Evolutionary conservation across 768 basidiomycete genomes (phyloP), one percentile per base, ranked within the genome.

Genomic region (Hirschioporus abietinus): DNA sequence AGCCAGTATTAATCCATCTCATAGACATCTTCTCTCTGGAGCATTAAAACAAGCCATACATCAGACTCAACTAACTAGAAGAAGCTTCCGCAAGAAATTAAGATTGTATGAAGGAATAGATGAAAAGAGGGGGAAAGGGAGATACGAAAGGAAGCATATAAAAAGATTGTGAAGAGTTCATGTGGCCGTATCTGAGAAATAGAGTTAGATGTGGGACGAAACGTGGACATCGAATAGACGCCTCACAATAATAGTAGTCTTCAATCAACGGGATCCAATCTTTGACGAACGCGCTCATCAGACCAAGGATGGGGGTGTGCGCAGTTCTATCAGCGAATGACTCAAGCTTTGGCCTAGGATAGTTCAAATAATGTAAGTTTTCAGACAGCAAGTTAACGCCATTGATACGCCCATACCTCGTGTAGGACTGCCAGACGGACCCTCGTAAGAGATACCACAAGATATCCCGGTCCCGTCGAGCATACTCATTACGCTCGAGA

Each of bases 251-350:
- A 79, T 95, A 89, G 78, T 95, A 95, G 73, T 92, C 91, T 74
- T 95, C 87, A 68, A 95, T 91, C 74, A 95, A 78, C 23, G 92
- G 93, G 69, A 95, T 86, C 93, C 93, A 95, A 72, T 93, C 92
- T 69, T 86, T 88, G 66, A 92, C 74, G 66, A 95, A 78, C 26
- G 87, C 84, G 69, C 91, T 82, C 57, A 92, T 76, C 62, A 93
- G 74, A n/a, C 88, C 85, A 27, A 95, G 72, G 27, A 93, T 63
- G 18, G 92, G 92, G 60, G 81, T 82, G 66, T 79, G 79, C 2
- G 85, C 79, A 23, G 86, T 82, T 58, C 75, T 79, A 68, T 85
- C 77, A 35, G 85, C 87, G 68, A 93, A 78, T 1, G 81, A 81
- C 73, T 89, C 87, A 64, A 95, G 71, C 76, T 92, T 93, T 26